These are phyloP conservation scores for Colletotrichum musae DNA, from an alignment of 2,329 filamentous ascomycete genomes.

Conservation along the genomic window DNA sequence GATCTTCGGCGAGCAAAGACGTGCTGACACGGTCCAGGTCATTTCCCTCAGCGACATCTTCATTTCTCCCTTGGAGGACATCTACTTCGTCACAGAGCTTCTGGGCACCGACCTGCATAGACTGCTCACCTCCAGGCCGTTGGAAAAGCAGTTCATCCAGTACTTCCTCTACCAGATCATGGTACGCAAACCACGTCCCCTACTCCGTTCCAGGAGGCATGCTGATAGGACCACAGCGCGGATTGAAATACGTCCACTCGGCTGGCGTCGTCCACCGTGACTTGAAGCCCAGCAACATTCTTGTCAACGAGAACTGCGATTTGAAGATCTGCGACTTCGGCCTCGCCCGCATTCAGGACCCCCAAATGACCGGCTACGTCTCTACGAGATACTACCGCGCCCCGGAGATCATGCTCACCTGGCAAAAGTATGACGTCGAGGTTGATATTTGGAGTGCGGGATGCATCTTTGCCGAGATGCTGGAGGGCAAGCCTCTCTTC, in stretches of 20 bases:
- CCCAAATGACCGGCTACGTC: slow-evolving; percentile 99
- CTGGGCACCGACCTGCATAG: slow-evolving; percentile 97
- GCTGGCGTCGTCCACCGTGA: slow-evolving; percentile 98
- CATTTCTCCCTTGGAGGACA: slow-evolving; percentile 98
- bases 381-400: slow-evolving; percentile 99
- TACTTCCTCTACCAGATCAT: slow-evolving; percentile 99
- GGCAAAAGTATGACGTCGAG: slow-evolving; percentile 99
- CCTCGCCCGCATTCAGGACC: slow-evolving; percentile 96
- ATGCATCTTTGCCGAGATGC: slow-evolving; percentile 99
- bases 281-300: slow-evolving; percentile 97
- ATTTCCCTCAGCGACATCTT: slow-evolving; percentile 99
- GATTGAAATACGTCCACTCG: slow-evolving; percentile 98
- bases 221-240: slow-evolving; percentile 73
- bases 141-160: slow-evolving; percentile 99
- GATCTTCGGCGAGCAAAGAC: slow-evolving; percentile 9
- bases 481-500: slow-evolving; percentile 98
- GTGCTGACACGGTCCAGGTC: slow-evolving; percentile 70
- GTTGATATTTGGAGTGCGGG: slow-evolving; percentile 99
- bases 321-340: slow-evolving; percentile 99
- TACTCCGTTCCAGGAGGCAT: slow-evolving; percentile 14
- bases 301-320: slow-evolving; percentile 99
- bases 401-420: slow-evolving; percentile 99
- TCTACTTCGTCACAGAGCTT: slow-evolving; percentile 98
- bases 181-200: slow-evolving; percentile 67
- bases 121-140: slow-evolving; percentile 91